Evolutionary conservation across 352 stramenopile species (phyloP).

Genomic region (Globisporangium perplexum): DNA sequence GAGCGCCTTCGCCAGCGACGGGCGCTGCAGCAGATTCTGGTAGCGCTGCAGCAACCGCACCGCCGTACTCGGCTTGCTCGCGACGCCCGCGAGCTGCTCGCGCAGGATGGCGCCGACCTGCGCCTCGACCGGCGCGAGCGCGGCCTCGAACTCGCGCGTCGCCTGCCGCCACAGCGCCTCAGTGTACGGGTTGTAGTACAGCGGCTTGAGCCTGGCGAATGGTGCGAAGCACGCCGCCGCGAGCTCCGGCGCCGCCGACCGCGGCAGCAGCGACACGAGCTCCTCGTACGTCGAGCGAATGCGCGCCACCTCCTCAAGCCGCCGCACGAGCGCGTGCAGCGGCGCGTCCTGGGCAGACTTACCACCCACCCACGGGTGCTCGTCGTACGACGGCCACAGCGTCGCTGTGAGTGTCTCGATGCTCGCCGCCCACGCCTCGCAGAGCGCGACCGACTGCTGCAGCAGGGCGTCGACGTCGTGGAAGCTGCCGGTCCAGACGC

Average conservation of each 20-base stretch:
- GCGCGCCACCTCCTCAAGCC: constrained; percentile 77
- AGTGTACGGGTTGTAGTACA: constrained; percentile 92
- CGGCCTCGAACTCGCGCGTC: constrained; percentile 71
- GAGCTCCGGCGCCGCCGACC: constrained; percentile 33
- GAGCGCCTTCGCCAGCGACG: constrained; percentile 71
- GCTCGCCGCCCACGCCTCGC: constrained; percentile 72
- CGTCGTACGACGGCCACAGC: constrained; percentile 73
- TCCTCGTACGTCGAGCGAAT: constrained; percentile 88
- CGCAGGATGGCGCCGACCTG: constrained; percentile 81
- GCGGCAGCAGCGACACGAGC: constrained; percentile 61
- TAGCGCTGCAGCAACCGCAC: constrained; percentile 87
- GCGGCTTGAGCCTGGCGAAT: constrained; percentile 55
- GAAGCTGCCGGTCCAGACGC: constrained; percentile 65
- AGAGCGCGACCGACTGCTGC: constrained; percentile 57
- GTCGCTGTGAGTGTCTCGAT: constrained; percentile 76
- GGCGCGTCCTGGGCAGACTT: constrained; percentile 32
- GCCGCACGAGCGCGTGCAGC: constrained; percentile 40
- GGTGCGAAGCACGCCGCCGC: constrained; percentile 55
- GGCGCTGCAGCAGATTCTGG: constrained; percentile 69
- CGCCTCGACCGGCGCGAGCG: constrained; percentile 75
- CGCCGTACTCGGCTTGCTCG: constrained; percentile 49
- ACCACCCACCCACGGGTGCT: constrained; percentile 73
- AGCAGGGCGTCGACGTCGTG: constrained; percentile 57
- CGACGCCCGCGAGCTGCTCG: constrained; percentile 59
- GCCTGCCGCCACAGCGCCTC: constrained; percentile 70